Conservation (phyloP, 306 rosid species). For the Cicer bijugum region DNA sequence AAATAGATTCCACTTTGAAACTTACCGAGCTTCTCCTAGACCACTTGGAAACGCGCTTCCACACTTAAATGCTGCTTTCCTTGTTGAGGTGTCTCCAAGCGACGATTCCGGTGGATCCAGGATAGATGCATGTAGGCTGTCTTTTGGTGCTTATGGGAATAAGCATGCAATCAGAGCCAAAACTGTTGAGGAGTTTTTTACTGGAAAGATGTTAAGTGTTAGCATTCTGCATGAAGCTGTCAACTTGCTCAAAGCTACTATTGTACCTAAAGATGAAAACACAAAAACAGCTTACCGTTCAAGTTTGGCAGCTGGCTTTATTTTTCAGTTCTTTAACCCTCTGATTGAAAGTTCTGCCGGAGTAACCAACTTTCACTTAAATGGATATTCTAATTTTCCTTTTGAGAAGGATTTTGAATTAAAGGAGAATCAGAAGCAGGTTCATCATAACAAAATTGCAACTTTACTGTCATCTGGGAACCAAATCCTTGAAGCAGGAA, state of each 20-base stretch:
- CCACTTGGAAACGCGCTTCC: constrained; percentile 87
- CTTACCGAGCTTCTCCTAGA: constrained; percentile 80
- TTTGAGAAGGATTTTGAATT: constrained; percentile 36
- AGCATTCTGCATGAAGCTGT: constrained; percentile 64
- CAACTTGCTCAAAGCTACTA: constrained; percentile 52
- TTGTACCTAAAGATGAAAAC: constrained; percentile 66
- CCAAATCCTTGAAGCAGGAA: constrained; percentile 60
- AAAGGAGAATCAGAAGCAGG: constrained; percentile 41
- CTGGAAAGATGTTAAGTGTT: constrained; percentile 61
- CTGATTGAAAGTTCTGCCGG: constrained; percentile 47
- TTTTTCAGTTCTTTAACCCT: constrained; percentile 73
- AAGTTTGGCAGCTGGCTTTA: constrained; percentile 83
- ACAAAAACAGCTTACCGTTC: constrained; percentile 60
- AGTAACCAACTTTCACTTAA: constrained; percentile 38
- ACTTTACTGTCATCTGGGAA: constrained; percentile 66
- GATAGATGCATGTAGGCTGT: constrained; percentile 62
- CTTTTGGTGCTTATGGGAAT: constrained; percentile 77
- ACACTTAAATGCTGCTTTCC: constrained; percentile 79
- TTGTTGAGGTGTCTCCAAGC: constrained; percentile 63
- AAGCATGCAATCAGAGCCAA: constrained; percentile 83
- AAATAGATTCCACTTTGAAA: constrained; percentile 64
- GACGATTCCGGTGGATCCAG: constrained; percentile 52
- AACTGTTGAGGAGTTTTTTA: constrained; percentile 65
- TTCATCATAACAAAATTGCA: constrained; percentile 37
- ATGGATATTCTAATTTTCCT: constrained; percentile 29